Evolutionary conservation across 495 filamentous ascomycete species (phyloP), one percentile per base, ranked within the genome.

Genomic region (Evansstolkia leycettana): DNA sequence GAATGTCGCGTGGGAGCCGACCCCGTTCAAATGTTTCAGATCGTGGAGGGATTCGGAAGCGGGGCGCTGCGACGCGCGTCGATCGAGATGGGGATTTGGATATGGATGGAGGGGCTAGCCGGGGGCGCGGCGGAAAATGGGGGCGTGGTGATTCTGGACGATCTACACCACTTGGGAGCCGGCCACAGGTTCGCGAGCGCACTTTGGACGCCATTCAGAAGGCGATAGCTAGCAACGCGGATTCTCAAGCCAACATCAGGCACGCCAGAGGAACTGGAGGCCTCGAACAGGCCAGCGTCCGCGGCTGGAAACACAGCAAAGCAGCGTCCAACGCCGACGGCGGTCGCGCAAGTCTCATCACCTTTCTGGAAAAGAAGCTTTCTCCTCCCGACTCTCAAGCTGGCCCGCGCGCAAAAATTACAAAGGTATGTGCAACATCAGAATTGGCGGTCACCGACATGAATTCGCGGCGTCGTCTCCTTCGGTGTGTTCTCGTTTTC

Each of bases 71-170:
- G 10, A 54, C 57, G 5, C 69, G 72, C 32, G 64, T 73, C 37
- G 85, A 92, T 51, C 73, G 72, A 45, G 85, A 92, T 67, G 85
- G 85, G 10, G 85, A 92, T 57, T 64, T 90, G 26, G 70, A 76
- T 20, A 93, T 90, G 85, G 82, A 76, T 53, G 61, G 54, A 31
- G 55, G 60, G 14, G 50, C 51, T 19, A 49, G 50, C 13, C 50
- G 52, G 17, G 43, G 38, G 25, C 64, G 67, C 18, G 55, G 47
- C 40, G 61, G 48, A 31, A 56, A 58, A 25, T 52, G 56, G 30
- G 46, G 42, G 26, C 55, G 60, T 19, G 58, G 61, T 19, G 57
- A 63, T 17, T 50, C 54, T 28, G 58, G 52, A 15, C 53, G 62
- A 32, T 27, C 51, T 13, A 28, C 34, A 18, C 24, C 42, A 27